Conservation (phyloP, 208 protist genomes). For the Acanthamoeba healyi region DNA sequence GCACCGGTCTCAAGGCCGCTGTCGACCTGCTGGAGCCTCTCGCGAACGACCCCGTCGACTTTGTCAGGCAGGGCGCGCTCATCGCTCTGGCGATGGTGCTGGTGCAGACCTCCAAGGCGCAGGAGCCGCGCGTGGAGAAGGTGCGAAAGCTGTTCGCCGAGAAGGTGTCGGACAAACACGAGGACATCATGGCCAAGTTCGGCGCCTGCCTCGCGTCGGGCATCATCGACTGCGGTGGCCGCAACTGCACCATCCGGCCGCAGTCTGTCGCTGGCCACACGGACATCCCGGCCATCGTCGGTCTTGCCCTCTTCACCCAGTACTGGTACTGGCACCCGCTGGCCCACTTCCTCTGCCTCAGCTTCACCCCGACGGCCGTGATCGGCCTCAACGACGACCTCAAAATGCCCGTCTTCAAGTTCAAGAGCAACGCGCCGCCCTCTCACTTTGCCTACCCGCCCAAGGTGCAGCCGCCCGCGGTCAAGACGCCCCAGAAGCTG, state of each 20-base stretch:
- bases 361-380: conserved; percentile 97
- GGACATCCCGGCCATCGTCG: conserved; percentile 96
- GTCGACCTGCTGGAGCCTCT: conserved; percentile 96
- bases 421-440: conserved; percentile 94
- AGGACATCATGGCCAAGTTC: conserved; percentile 97
- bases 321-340: conserved; percentile 99
- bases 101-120: conserved; percentile 94
- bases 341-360: conserved; percentile 96
- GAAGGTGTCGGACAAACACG: conserved; percentile 94
- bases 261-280: conserved; percentile 93
- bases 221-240: conserved; percentile 97
- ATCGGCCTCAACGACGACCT: conserved; percentile 98
- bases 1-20: conserved; percentile 95
- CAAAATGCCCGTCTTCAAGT: conserved; percentile 93
- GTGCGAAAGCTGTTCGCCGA: conserved; percentile 82
- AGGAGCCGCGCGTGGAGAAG: conserved; percentile 93
- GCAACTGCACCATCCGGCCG: conserved; percentile 96
- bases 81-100: conserved; percentile 98
- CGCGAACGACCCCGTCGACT: conserved; percentile 96
- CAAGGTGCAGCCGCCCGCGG: conserved; percentile 73
- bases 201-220: conserved; percentile 97
- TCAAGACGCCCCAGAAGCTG: conserved; percentile 83
- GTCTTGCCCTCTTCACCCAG: conserved; percentile 98
- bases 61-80: conserved; percentile 98
- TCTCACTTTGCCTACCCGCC: conserved; percentile 96